phyloP scores from a whole-genome alignment of 2,329 filamentous ascomycete genomes.

The Aschersonia sp. region DNA sequence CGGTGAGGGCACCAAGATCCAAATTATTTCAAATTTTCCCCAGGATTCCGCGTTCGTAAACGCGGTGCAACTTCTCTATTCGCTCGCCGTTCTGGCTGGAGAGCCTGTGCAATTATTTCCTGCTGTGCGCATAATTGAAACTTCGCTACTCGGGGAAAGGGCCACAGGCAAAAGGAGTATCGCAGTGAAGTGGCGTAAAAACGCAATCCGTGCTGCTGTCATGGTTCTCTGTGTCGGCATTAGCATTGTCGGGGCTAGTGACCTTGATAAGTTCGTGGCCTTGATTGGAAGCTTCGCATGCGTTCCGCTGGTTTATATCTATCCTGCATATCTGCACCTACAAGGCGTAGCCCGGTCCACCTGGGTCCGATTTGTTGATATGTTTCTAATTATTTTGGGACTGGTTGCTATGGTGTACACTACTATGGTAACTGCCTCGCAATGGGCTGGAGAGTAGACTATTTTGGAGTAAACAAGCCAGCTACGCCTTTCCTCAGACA shows the following conservation, averaged over 20 bases:
- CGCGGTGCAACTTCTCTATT: slow-evolving; percentile 61
- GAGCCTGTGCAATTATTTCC: slow-evolving; percentile 66
- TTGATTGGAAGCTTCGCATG: slow-evolving; percentile 62
- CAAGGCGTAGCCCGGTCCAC: slow-evolving; percentile 46
- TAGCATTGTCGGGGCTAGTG: slow-evolving; percentile 48
- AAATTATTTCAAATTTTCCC: slow-evolving; percentile 65
- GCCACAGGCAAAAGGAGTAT: slow-evolving; percentile 49
- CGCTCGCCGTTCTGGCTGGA: slow-evolving; percentile 57
- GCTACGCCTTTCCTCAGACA: too few species aligned
- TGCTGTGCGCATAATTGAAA: slow-evolving; percentile 57
- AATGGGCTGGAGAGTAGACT: slow-evolving; percentile 15
- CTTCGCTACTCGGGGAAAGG: slow-evolving; percentile 48
- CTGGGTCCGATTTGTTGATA: slow-evolving; percentile 41
- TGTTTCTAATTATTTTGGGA: slow-evolving; percentile 49
- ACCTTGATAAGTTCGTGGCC: slow-evolving; percentile 62
- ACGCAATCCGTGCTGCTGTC: slow-evolving; percentile 43
- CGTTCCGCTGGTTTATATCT: slow-evolving; percentile 64
- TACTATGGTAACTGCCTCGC: slow-evolving; percentile 40
- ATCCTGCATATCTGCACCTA: slow-evolving; percentile 58
- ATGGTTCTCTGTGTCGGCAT: slow-evolving; percentile 46
- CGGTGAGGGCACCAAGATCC: slow-evolving; percentile 52
- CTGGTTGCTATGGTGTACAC: slow-evolving; percentile 58
- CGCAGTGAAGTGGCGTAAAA: slow-evolving; percentile 65
- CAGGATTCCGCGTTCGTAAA: slow-evolving; percentile 60
- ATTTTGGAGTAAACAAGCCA: neutral